phyloP scores from a whole-genome alignment of 176 grass and related monocot species.

The Raddia distichophylla region DNA sequence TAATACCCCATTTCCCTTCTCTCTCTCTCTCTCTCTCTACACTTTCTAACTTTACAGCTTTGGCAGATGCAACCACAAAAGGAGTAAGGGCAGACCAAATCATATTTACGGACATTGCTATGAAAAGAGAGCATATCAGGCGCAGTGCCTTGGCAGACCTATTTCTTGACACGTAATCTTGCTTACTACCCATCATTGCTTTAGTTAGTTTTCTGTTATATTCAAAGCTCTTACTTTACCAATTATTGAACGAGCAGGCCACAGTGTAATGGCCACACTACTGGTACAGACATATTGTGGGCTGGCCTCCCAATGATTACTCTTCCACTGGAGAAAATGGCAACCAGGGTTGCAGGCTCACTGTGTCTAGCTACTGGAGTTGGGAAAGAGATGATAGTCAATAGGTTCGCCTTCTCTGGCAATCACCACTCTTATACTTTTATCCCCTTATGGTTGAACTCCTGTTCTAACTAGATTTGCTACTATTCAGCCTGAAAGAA shows the following conservation, averaged over 20 bases:
- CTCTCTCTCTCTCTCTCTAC: neutral
- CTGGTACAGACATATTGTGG: constrained; percentile 84
- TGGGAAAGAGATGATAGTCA: constrained; percentile 82
- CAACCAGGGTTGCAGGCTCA: constrained; percentile 88
- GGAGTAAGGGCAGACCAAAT: constrained; percentile 56
- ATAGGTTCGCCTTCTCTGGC: neutral
- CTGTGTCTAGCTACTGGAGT: constrained; percentile 70
- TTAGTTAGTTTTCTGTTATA: neutral
- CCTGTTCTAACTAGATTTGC: neutral
- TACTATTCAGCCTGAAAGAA: constrained; percentile 60
- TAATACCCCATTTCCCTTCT: neutral
- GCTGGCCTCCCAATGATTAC: constrained; percentile 86
- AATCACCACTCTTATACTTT: neutral
- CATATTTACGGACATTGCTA: constrained; percentile 83
- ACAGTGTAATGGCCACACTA: constrained; percentile 84
- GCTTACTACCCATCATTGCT: neutral
- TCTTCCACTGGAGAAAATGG: constrained; percentile 90
- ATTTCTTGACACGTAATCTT: constrained; percentile 76
- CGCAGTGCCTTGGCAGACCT: constrained; percentile 82
- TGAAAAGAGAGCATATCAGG: constrained; percentile 83
- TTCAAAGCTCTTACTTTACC: neutral
- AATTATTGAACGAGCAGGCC: constrained; percentile 47
- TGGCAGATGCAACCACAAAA: constrained; percentile 20
- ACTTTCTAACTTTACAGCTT: neutral
- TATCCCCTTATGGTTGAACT: constrained; percentile 15